Percentiles rank a stretch among this genome's conserved stretches.
Conservation (phyloP, 305 asterid species). For the Euphrasia arctica region DNA sequence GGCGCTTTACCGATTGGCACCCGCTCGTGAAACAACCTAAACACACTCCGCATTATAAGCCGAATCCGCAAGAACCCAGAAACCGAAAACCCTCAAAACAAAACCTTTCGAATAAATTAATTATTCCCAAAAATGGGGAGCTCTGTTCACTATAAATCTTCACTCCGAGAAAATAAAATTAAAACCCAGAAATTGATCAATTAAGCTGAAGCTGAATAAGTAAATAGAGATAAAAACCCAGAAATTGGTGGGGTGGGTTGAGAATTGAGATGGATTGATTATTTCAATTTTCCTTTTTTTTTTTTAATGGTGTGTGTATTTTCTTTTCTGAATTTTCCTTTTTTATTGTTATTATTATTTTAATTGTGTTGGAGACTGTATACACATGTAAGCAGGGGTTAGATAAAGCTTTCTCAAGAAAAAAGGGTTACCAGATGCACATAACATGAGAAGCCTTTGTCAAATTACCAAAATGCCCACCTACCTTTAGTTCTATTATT, state of each 20-base stretch:
- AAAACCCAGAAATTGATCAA: slow-evolving; percentile 1
- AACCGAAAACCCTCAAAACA: slow-evolving; percentile 33
- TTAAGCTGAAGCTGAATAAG: slow-evolving; percentile 13
- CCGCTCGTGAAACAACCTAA: slow-evolving; percentile 32
- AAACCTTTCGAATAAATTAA: slow-evolving; percentile 29
- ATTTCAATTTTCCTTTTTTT: slow-evolving; percentile 15
- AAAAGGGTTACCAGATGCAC: background rate
- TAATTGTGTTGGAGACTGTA: slow-evolving; percentile 22
- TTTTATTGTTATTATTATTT: background rate
- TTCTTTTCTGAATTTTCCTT: background rate
- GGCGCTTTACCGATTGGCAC: slow-evolving; percentile 46
- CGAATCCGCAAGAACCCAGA: slow-evolving; percentile 32
- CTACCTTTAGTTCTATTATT: background rate
- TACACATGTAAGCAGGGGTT: slow-evolving; percentile 18
- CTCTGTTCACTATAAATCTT: slow-evolving; percentile 23
- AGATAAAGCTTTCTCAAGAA: background rate
- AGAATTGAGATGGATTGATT: slow-evolving; percentile 26
- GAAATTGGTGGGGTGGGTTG: slow-evolving; percentile 45
- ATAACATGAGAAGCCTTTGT: background rate
- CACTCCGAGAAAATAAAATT: slow-evolving; percentile 20
- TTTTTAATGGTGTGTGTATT: background rate
- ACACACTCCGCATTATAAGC: slow-evolving; percentile 42
- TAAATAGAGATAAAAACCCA: slow-evolving; percentile 19
- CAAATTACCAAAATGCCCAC: background rate
- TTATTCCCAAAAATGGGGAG: slow-evolving; percentile 19